Evolutionary conservation across 139 green algal genomes (phyloP), one percentile per base, ranked within the genome.

Genomic region (Chlorella ohadii): DNA sequence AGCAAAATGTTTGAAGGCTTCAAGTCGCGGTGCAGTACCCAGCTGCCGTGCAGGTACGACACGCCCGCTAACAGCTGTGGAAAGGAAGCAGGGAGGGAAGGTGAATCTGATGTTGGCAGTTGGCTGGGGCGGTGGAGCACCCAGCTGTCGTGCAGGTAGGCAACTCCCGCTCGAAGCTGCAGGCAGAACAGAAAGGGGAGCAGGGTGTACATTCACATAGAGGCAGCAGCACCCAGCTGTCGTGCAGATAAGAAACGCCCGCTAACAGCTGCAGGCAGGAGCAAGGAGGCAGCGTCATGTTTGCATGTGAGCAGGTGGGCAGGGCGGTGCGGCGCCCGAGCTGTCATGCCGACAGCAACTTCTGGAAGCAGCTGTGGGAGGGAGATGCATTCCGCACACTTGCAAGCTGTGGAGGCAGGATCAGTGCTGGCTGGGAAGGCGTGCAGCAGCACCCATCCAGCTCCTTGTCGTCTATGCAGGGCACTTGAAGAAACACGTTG

Each of bases 1-100:
- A 96, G 87, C 82, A 97, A 87, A 27, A 97, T 84, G 70, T 97
- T 97, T 67, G 87, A 91, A 9, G 93, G 94, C 89, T 96, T 96
- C 39, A 97, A 87, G 84, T 97, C 94, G 27, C 94, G 71, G 86
- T 96, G 94, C 27, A 97, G 90, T 64, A 97, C 76, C 88, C 94
- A 95, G 89, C 93, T 91, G 70, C 90, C 81, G 85, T 96, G 93
- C 25, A 85, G 36, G 81, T 79, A 72, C 16, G 55, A 57, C 36
- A 85, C 22, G 2, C 81, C 81, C 20, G 81, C 57, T 38, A 72
- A 23, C 57, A 82, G 64, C 64, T 77, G 70, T 27, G 1, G 1
- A n/a, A 22, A 39, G 64, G 64, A 22, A 15, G 33, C n/a, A 66
- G 44, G 28, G 11, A 2, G 41, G 73, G 0, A 20, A 6, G 47